Evolutionary conservation across 257 asterid genomes (phyloP).

Genomic region (Primulina huaijiensis): DNA sequence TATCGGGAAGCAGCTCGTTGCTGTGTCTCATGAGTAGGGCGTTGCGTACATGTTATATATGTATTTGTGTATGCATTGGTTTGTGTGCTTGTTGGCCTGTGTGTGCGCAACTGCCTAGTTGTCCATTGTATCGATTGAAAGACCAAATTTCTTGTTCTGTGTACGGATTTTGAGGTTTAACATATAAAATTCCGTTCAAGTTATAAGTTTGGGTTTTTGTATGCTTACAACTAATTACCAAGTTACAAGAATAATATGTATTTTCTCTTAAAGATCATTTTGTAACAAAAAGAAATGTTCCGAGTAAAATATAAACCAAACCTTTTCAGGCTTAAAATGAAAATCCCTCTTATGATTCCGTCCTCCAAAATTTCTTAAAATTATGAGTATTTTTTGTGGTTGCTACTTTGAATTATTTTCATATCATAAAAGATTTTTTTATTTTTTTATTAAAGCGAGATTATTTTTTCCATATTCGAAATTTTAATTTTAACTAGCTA

Average conservation of each 20-base stretch:
- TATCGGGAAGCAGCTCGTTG: conserved; percentile 45
- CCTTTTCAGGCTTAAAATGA: neutral
- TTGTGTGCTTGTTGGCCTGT: neutral
- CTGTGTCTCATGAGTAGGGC: conserved; percentile 32
- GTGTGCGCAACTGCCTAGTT: too few relatives aligned
- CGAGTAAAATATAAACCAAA: neutral
- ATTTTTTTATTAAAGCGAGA: too few relatives aligned
- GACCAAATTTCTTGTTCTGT: neutral
- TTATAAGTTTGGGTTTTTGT: neutral
- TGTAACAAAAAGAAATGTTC: neutral
- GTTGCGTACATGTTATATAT: neutral
- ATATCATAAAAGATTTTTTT: too few relatives aligned
- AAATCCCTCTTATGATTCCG: neutral
- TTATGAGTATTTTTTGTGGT: too few relatives aligned
- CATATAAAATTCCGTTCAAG: neutral
- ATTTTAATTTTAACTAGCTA: too few relatives aligned
- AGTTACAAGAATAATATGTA: too few relatives aligned
- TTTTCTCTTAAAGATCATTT: too few relatives aligned
- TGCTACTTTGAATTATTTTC: too few relatives aligned
- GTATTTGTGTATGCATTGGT: neutral
- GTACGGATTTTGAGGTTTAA: neutral
- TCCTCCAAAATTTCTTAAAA: too few relatives aligned
- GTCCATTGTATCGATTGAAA: too few relatives aligned
- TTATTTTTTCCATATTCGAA: too few relatives aligned
- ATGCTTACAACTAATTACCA: too few relatives aligned